Conservation (phyloP, 1,284 basidiomycete species). For the Trichosporon faecale region DNA sequence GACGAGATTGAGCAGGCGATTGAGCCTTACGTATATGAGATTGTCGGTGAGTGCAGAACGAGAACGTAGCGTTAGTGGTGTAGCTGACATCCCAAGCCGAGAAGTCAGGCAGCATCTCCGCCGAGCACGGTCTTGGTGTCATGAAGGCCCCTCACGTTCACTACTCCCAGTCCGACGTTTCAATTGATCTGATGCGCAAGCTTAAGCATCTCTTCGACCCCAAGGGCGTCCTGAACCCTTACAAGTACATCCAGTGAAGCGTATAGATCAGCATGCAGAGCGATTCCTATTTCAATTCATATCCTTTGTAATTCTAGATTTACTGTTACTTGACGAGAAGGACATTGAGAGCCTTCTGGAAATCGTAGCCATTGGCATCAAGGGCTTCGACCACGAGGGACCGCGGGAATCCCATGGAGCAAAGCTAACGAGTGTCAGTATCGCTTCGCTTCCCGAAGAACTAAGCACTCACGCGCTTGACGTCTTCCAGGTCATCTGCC, state of each 20-base stretch:
- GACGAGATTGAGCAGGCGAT: constrained; percentile 79
- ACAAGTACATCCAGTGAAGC: constrained; percentile 41
- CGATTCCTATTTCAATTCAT: background rate
- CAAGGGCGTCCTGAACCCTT: constrained; percentile 72
- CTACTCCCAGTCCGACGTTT: constrained; percentile 78
- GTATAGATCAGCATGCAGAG: background rate
- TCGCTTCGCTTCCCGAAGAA: background rate
- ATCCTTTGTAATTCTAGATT: background rate
- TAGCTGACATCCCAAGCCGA: constrained; percentile 32
- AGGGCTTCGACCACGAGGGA: constrained; percentile 47
- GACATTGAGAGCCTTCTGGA: constrained; percentile 52
- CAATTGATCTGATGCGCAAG: constrained; percentile 83
- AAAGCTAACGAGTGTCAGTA: constrained; percentile 35
- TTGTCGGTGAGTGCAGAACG: constrained; percentile 57
- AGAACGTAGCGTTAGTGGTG: background rate
- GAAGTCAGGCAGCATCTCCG: constrained; percentile 83
- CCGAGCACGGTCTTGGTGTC: constrained; percentile 88
- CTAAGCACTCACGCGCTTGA: constrained; percentile 47
- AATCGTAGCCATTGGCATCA: constrained; percentile 51
- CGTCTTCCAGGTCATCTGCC: constrained; percentile 51
- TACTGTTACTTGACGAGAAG: constrained; percentile 31
- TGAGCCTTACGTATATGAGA: constrained; percentile 94
- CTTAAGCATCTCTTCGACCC: constrained; percentile 92
- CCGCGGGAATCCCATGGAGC: constrained; percentile 51
- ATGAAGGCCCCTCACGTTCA: constrained; percentile 91